These are phyloP conservation scores for Penicillium sp. DNA, from an alignment of 2,329 filamentous ascomycete genomes.

Conservation along the genomic window DNA sequence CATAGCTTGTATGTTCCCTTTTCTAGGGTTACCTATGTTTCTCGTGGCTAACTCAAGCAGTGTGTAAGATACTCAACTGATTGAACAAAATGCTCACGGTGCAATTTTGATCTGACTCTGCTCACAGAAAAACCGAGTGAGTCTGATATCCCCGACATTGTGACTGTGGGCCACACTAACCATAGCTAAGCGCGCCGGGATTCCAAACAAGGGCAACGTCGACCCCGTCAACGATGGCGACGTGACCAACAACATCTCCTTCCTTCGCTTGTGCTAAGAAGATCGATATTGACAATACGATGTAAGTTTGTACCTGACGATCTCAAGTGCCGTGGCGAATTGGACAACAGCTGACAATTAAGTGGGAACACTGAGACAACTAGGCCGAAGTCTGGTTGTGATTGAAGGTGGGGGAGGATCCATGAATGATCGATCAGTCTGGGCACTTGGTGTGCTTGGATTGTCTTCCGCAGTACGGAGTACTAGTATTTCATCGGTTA, in stretches of 20 bases:
- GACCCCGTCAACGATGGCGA: conserved; percentile 13
- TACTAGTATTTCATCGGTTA: not conserved
- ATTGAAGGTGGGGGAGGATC: not conserved
- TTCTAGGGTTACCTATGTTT: not conserved
- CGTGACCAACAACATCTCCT: conserved; percentile 15
- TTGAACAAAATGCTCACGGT: not conserved
- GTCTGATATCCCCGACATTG: not conserved
- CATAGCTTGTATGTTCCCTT: not conserved
- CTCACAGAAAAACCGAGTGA: not conserved
- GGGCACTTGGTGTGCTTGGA: not conserved
- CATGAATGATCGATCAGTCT: not conserved
- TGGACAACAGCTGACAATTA: not conserved
- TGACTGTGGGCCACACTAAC: not conserved
- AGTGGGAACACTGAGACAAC: not conserved
- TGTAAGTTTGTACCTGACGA: not conserved
- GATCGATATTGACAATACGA: not conserved
- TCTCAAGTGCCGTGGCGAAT: not conserved
- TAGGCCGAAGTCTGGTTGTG: not conserved
- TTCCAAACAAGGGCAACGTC: conserved; percentile 8
- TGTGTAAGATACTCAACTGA: not conserved
- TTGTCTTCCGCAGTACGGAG: no score
- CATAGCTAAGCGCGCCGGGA: conserved; percentile 2
- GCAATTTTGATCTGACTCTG: not conserved
- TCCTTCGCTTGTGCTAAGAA: conserved; percentile 12
- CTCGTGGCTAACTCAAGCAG: not conserved